Evolutionary conservation across 2,329 filamentous ascomycete genomes (phyloP).

Genomic region (Phyllosticta citrichinensis): DNA sequence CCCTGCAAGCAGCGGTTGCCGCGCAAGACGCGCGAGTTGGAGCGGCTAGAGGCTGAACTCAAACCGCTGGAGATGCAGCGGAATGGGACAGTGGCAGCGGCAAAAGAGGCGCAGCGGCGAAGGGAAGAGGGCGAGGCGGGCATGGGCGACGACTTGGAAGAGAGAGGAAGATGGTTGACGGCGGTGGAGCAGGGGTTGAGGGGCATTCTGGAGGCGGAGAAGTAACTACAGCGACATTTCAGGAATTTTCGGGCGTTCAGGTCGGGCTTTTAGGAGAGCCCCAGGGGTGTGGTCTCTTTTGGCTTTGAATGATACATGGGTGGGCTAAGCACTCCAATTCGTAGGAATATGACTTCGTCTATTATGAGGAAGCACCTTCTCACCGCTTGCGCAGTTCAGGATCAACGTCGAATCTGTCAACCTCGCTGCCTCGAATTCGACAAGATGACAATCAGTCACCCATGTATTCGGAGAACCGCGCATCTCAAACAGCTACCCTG

Average conservation of each 20-base stretch:
- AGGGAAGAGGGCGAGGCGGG: constrained; percentile 56
- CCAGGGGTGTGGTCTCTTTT: background rate
- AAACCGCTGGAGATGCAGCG: constrained; percentile 58
- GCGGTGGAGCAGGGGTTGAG: constrained; percentile 55
- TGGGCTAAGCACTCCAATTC: background rate
- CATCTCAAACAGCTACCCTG: too few relatives aligned
- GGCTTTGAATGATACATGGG: constrained; percentile 6
- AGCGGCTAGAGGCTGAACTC: constrained; percentile 58
- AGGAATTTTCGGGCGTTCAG: background rate
- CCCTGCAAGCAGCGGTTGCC: constrained; percentile 52
- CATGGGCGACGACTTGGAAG: constrained; percentile 63
- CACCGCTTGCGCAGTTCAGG: background rate
- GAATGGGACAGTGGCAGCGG: constrained; percentile 54
- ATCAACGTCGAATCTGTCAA: too few relatives aligned
- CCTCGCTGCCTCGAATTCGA: too few relatives aligned
- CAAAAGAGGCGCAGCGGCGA: constrained; percentile 59
- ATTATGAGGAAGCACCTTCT: too few relatives aligned
- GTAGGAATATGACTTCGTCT: background rate
- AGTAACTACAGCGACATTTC: background rate
- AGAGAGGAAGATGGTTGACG: constrained; percentile 64
- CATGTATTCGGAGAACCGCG: too few relatives aligned
- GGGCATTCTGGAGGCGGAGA: constrained; percentile 45
- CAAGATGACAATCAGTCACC: too few relatives aligned
- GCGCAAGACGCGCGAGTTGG: constrained; percentile 56
- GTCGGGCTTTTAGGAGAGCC: background rate